phyloP scores from a whole-genome alignment of 1,284 basidiomycete genomes.

The Trichosporon sp. region DNA sequence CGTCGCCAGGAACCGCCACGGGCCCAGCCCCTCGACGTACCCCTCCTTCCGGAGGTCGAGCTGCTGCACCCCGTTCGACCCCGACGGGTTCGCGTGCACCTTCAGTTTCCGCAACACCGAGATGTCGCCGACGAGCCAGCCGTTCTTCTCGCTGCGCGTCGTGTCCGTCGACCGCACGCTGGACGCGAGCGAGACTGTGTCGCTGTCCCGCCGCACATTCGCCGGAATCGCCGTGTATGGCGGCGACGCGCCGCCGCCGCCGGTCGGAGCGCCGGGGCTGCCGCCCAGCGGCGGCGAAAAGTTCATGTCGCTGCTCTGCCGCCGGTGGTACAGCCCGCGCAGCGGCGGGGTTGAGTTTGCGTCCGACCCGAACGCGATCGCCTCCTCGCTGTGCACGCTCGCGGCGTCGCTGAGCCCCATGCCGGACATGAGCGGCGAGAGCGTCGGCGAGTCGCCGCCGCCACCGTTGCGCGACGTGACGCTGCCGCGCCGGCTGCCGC shows the following conservation, averaged over 20 bases:
- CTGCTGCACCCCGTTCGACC: constrained; percentile 28
- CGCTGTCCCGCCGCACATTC: constrained; percentile 15
- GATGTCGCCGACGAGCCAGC: constrained; percentile 45
- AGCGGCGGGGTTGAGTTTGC: background rate
- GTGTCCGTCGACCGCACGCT: constrained; percentile 11
- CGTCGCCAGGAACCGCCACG: constrained; percentile 39
- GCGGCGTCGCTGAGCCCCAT: background rate
- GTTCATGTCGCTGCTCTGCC: constrained; percentile 12
- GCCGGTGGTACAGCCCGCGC: constrained; percentile 20
- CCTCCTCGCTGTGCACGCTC: constrained; percentile 7
- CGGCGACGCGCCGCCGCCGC: background rate
- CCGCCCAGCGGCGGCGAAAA: background rate
- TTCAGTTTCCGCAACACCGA: constrained; percentile 31
- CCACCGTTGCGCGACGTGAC: background rate
- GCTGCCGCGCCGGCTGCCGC: constrained; percentile 16
- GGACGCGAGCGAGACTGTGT: constrained; percentile 10
- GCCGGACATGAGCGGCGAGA: background rate
- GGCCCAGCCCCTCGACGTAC: constrained; percentile 41
- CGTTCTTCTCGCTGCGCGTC: constrained; percentile 25
- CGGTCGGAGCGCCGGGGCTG: background rate
- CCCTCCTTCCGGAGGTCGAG: constrained; percentile 44
- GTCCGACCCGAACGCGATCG: constrained; percentile 15
- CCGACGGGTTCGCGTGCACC: constrained; percentile 42
- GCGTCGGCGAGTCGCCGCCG: background rate
- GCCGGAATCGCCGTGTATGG: background rate